These are phyloP conservation scores for Rachicladosporium sp. DNA, from an alignment of 2,329 filamentous ascomycete genomes.

Conservation along the genomic window DNA sequence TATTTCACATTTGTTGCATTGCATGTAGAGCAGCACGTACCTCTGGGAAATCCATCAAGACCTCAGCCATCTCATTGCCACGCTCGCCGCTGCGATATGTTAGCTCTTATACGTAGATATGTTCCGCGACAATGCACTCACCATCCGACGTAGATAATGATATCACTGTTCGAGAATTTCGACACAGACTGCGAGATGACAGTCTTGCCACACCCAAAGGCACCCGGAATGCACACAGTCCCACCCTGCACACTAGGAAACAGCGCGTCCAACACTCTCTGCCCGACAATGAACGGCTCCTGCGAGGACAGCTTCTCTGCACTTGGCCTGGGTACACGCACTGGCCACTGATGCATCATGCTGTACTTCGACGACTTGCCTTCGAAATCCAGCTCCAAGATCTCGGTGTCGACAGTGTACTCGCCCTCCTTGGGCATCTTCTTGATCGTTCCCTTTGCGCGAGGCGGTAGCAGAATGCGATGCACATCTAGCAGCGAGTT, in stretches of 20 bases:
- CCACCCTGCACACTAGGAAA: constrained; percentile 96
- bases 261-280: constrained; percentile 88
- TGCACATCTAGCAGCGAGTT: constrained; percentile 91
- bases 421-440: constrained; percentile 78
- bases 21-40: constrained; percentile 25
- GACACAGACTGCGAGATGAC: constrained; percentile 97
- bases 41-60: constrained; percentile 98
- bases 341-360: constrained; percentile 99
- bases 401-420: constrained; percentile 52
- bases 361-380: constrained; percentile 40
- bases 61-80: constrained; percentile 99
- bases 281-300: constrained; percentile 87
- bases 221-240: constrained; percentile 93
- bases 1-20: no score
- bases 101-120: background rate
- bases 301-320: constrained; percentile 85
- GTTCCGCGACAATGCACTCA: background rate
- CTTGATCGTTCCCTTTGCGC: constrained; percentile 83
- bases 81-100: constrained; percentile 54
- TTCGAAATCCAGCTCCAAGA: constrained; percentile 48
- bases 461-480: constrained; percentile 82
- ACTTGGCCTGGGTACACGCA: constrained; percentile 84
- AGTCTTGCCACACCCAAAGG: constrained; percentile 98
- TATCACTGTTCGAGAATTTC: constrained; percentile 99
- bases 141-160: constrained; percentile 92